These are phyloP conservation scores for Penicillium crystallinum DNA, from an alignment of 495 filamentous ascomycete genomes.

Conservation along the genomic window DNA sequence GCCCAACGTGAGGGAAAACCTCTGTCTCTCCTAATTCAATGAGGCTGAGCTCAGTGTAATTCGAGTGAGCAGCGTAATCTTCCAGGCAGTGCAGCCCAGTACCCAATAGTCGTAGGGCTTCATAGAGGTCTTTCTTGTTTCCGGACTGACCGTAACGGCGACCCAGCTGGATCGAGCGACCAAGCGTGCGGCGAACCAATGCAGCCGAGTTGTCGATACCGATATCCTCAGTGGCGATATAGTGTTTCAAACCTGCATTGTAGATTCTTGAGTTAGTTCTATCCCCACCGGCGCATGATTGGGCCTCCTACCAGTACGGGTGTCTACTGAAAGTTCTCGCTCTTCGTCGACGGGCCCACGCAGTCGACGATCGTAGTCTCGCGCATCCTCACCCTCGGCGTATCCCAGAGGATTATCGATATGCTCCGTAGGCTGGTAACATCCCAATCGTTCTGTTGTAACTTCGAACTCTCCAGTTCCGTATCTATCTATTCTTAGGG, in stretches of 20 bases:
- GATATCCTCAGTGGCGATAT: constrained; percentile 76
- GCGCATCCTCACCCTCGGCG: constrained; percentile 78
- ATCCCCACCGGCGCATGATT: neutral
- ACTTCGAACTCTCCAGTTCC: constrained; percentile 92
- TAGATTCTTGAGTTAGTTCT: neutral
- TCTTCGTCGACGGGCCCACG: constrained; percentile 76
- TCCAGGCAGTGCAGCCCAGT: constrained; percentile 89
- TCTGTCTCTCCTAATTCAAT: constrained; percentile 75
- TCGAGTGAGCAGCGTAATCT: constrained; percentile 88
- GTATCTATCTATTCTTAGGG: constrained; percentile 52
- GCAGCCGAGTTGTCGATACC: constrained; percentile 71
- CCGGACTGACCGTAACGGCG: constrained; percentile 57
- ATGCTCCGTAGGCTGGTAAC: constrained; percentile 83
- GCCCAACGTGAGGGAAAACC: constrained; percentile 82
- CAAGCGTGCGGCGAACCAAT: constrained; percentile 67
- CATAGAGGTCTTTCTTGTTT: constrained; percentile 71
- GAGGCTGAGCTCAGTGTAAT: constrained; percentile 80
- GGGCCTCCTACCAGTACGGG: constrained; percentile 46
- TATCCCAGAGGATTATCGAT: constrained; percentile 81
- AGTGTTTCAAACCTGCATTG: constrained; percentile 72
- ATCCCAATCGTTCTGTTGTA: constrained; percentile 78
- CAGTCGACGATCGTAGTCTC: constrained; percentile 71
- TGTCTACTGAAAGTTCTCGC: constrained; percentile 71
- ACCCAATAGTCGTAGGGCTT: constrained; percentile 77
- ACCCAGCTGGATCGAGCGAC: constrained; percentile 65